Conservation (phyloP, 257 asterid species). For the Gardenia jasminoides region DNA sequence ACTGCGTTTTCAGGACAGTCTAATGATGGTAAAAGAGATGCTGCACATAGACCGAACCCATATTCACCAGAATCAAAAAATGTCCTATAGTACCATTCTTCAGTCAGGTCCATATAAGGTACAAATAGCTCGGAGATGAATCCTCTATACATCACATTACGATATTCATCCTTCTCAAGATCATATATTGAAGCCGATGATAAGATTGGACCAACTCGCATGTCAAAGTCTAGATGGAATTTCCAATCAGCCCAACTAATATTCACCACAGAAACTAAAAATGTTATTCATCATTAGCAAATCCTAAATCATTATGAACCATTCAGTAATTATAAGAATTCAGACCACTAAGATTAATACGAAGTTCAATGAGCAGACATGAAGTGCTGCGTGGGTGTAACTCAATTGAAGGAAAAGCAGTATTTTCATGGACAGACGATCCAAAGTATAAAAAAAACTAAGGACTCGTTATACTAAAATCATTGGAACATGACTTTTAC, state of each 20-base stretch:
- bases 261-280: not conserved
- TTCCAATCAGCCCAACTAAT: conserved; percentile 72
- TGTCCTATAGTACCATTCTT: conserved; percentile 66
- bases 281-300: not conserved
- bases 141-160: conserved; percentile 72
- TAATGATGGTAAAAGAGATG: conserved; percentile 48
- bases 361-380: not conserved
- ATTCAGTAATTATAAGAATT: not conserved
- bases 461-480: not conserved
- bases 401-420: not conserved
- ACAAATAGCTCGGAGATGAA: conserved; percentile 66
- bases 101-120: conserved; percentile 75
- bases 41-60: conserved; percentile 52
- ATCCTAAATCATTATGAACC: not conserved
- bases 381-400: not conserved
- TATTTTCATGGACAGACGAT: not conserved
- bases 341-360: not conserved
- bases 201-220: conserved; percentile 67
- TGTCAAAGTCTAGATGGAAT: conserved; percentile 58
- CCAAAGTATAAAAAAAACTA: not conserved
- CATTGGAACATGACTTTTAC: not conserved
- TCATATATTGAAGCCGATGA: conserved; percentile 63
- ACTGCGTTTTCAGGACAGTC: conserved; percentile 65
- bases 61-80: conserved; percentile 67
- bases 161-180: conserved; percentile 29